phyloP scores from a whole-genome alignment of 225 moss, liverwort and hornwort species.

The Sphagnum contortum region DNA sequence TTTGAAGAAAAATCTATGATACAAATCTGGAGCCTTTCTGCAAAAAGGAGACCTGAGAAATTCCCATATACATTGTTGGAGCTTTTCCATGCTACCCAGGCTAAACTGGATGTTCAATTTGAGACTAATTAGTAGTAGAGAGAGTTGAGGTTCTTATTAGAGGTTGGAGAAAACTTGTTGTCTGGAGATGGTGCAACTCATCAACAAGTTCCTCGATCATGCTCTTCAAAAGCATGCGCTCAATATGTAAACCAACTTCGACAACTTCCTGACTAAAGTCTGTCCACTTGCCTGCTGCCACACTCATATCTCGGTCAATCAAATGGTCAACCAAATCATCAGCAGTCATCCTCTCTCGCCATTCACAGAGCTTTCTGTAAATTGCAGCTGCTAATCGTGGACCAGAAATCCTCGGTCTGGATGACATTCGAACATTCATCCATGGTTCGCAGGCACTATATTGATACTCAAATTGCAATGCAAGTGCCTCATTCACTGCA shows the following conservation, averaged over 20 bases:
- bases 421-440: no score
- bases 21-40: no score
- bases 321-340: constrained; percentile 59
- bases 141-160: no score
- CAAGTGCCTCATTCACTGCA: constrained; percentile 50
- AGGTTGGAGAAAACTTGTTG: no score
- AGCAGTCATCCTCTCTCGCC: constrained; percentile 33
- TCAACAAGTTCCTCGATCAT: constrained; percentile 65
- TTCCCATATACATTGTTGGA: no score
- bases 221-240: constrained; percentile 47
- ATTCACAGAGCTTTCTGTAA: constrained; percentile 52
- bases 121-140: no score
- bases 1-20: no score
- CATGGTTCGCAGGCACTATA: no score
- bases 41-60: no score
- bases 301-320: constrained; percentile 78
- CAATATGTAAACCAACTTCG: constrained; percentile 60
- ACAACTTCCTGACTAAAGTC: constrained; percentile 53
- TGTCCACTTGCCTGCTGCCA: constrained; percentile 63
- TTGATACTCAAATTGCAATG: constrained; percentile 6
- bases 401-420: constrained; percentile 22
- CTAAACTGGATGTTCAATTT: no score
- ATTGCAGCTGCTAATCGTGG: constrained; percentile 53
- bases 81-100: no score
- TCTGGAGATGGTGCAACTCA: constrained; percentile 23